A percentile compares a stretch with the other conserved stretches of the same genome.
Conservation (phyloP, 805 yeast species). For the Schwanniomyces vanrijiae region DNA sequence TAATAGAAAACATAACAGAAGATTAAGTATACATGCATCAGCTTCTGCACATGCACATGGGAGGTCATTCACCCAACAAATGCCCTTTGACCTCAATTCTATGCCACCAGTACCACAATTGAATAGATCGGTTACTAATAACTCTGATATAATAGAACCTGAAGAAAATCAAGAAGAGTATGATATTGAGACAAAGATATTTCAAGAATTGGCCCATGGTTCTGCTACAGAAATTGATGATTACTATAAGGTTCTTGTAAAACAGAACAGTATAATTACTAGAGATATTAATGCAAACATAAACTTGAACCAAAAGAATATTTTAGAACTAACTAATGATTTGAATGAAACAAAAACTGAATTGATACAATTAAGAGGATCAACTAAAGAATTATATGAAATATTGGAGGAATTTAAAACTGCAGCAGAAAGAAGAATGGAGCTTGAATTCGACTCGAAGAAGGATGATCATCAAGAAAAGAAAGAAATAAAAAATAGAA, state of each 20-base stretch:
- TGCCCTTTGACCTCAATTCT: slow-evolving; percentile 21
- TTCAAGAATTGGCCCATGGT: slow-evolving; percentile 54
- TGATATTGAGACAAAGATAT: slow-evolving; percentile 18
- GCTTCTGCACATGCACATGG: slow-evolving; percentile 34
- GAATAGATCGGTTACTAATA: slow-evolving; percentile 3
- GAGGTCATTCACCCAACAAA: slow-evolving; percentile 19
- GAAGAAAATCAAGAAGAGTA: slow-evolving; percentile 8
- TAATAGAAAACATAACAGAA: slow-evolving; percentile 22
- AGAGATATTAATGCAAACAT: slow-evolving; percentile 59
- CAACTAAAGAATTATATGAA: slow-evolving; percentile 58
- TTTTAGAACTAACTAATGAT: slow-evolving; percentile 58
- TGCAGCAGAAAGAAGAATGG: slow-evolving; percentile 59
- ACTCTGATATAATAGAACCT: slow-evolving; percentile 2
- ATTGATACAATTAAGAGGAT: slow-evolving; percentile 57
- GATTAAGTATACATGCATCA: slow-evolving; percentile 40
- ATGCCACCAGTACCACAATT: slow-evolving; percentile 33
- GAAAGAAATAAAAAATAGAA: neutral
- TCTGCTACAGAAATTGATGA: slow-evolving; percentile 72
- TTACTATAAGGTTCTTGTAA: slow-evolving; percentile 55
- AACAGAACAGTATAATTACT: slow-evolving; percentile 50
- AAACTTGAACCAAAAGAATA: slow-evolving; percentile 61
- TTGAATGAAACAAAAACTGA: slow-evolving; percentile 64
- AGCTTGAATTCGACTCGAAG: slow-evolving; percentile 37
- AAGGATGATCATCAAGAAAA: slow-evolving; percentile 1
- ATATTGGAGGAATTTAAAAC: slow-evolving; percentile 59